Base-by-base conservation (phyloP, 257 asterid genomes). In the Rubia yunnanensis region DNA sequence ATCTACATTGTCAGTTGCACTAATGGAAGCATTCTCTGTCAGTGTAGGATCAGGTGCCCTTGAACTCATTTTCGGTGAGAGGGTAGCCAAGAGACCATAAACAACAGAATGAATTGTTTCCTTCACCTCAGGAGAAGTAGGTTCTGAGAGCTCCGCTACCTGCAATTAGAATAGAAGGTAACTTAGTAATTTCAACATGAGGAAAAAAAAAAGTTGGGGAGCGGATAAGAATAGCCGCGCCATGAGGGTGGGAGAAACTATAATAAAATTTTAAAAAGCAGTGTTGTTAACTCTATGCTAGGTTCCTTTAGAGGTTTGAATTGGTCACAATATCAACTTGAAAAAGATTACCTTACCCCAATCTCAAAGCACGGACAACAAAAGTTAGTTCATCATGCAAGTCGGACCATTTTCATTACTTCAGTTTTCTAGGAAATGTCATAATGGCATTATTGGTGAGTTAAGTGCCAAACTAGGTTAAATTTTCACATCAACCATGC, bases 141-240 rank as follows among this genome's bases (percentile, higher is more conserved):
- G 94, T 74, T 92, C 99, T 44, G 99, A 92, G 6, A 92, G 86
- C 85, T 92, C 99, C 0, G 84, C 95, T 50, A 92, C 96, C 99
- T 92, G 84, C 28, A 59, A 41, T 64, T 53, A 39, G 23, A 27
- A 70, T 34, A 10, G 5, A n/a, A 61, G 55, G 17, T 41, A 64
- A 30, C 68, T 74, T 38, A 55, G 27, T 46, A 36, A 50, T 64
- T 48, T 53, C n/a, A 17, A 39, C 49, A 23, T 15, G 60, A 34
- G 53, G 41, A 57, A 53, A 17, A 27, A 22, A 35, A 5, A 49
- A 65, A 13, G 30, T 7, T 28, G 11, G 15, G 44, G 60, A 69
- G 26, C 34, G 18, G 59, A 18, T 34, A 23, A 35, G 24, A 15
- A 55, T 22, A 60, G 35, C 24, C 27, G 18, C 30, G 53, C 22